Percentiles rank a stretch among this genome's conserved stretches.
Conservation (phyloP, 768 basidiomycete species). For the Agrocybe praecox region DNA sequence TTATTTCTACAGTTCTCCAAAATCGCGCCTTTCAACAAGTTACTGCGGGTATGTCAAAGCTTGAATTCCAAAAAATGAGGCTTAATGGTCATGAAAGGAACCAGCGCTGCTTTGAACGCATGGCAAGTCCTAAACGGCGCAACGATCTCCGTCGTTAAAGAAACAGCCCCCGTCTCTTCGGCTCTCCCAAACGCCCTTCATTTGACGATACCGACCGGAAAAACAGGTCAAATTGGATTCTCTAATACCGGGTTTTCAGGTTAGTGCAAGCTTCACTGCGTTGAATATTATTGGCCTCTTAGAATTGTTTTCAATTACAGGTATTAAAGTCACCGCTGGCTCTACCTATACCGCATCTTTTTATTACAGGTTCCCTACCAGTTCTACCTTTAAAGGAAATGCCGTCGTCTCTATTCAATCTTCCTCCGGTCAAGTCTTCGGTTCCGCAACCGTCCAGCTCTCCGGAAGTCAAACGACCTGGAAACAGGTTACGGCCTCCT, state of each 20-base stretch:
- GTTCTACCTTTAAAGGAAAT: conserved; percentile 40
- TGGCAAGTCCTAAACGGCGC: conserved; percentile 19
- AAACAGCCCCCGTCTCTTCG: conserved; percentile 14
- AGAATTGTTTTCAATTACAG: conserved; percentile 21
- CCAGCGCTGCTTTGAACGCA: conserved; percentile 6
- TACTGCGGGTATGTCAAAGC: conserved; percentile 8
- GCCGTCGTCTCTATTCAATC: conserved; percentile 49
- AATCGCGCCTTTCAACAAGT: conserved; percentile 21
- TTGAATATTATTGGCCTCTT: too few relatives aligned
- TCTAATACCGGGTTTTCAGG: conserved; percentile 14
- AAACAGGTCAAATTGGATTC: conserved; percentile 19
- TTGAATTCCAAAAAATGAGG: not conserved
- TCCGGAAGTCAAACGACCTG: conserved; percentile 48
- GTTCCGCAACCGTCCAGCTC: conserved; percentile 36
- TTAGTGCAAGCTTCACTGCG: not conserved
- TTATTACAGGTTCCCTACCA: conserved; percentile 53
- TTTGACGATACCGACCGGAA: conserved; percentile 16
- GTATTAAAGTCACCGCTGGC: conserved; percentile 54
- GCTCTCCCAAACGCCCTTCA: conserved; percentile 20
- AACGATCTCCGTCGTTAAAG: conserved; percentile 15
- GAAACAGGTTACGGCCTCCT: conserved; percentile 42
- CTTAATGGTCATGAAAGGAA: not conserved
- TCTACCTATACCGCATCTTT: conserved; percentile 64
- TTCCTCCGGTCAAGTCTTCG: conserved; percentile 42
- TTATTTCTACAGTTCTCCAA: conserved; percentile 12